phyloP scores from a whole-genome alignment of 805 yeast species.

The Candida koratica region DNA sequence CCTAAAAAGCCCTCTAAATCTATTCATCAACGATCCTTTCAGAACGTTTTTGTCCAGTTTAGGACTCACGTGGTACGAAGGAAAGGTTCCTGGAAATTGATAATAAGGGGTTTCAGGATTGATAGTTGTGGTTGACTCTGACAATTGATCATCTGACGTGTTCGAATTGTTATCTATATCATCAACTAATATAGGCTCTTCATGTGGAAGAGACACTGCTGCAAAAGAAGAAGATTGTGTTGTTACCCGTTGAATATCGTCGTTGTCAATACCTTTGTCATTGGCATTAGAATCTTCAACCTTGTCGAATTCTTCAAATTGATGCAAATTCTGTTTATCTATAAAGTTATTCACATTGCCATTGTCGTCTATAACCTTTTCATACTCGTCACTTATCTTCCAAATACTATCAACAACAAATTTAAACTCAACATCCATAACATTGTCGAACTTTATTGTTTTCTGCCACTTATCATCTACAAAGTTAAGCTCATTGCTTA shows the following conservation, averaged over 20 bases:
- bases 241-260: constrained; percentile 19
- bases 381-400: constrained; percentile 24
- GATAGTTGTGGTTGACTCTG: constrained; percentile 16
- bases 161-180: constrained; percentile 1
- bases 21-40: constrained; percentile 17
- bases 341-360: constrained; percentile 37
- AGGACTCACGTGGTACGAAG: constrained; percentile 8
- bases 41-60: constrained; percentile 6
- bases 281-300: neutral
- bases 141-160: constrained; percentile 1
- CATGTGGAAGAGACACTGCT: constrained; percentile 26
- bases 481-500: constrained; percentile 17
- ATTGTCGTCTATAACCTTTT: constrained; percentile 26
- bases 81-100: constrained; percentile 10
- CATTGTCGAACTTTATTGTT: constrained; percentile 18
- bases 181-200: constrained; percentile 4
- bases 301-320: constrained; percentile 20
- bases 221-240: constrained; percentile 36
- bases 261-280: neutral
- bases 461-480: constrained; percentile 19
- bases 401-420: constrained; percentile 34
- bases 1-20: constrained; percentile 32
- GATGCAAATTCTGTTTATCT: constrained; percentile 23
- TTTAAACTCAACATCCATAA: constrained; percentile 32
- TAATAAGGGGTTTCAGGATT: constrained; percentile 20